Base-by-base conservation (phyloP, 805 yeast genomes). In the Lipomyces kockii region DNA sequence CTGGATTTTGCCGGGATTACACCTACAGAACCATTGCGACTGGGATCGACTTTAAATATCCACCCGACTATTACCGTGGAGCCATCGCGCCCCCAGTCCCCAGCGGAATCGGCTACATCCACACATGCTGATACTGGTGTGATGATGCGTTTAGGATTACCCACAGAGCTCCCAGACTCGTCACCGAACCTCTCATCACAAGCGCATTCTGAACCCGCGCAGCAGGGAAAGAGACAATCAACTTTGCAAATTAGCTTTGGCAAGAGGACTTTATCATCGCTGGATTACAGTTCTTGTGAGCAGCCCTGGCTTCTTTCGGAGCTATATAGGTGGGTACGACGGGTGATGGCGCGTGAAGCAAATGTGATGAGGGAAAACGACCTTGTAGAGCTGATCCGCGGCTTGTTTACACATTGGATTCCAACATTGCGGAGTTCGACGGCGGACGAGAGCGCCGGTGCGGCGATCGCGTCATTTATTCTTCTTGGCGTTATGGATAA, bases 381-480 rank as follows among this genome's bases (percentile, higher is more conserved):
- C 14, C 65, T 76, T 11, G 37, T 65, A 7, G 62, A 62, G 25
- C 68, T 70, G 12, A 54, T 76, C 17, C 65, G 65, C 14, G 74
- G 74, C 7, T 65, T 76, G 52, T 74, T 74, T 49, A 72, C 73
- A 12, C 71, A 73, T 61, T 37, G 63, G 32, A 63, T 77, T 17
- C 76, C 79, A 0, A 74, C 73, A 3, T 70, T 79, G 14, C 72
- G 71, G 57, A 75, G 77, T 75, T 64, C 72, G 6, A 66, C 68
- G 22, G 77, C 80, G 0, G 80, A 78, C 57, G 61, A 71, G 3
- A 34, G 73, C 6, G 80, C 82, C 1, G 52, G 51, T 2, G 70
- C 70, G 20, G 76, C 71, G 25, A 53, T 78, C 29, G 57, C 65
- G 12, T 71, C 79, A 3, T 64, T 79, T 27, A 35, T 51, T 17